phyloP scores from a whole-genome alignment of 1,284 basidiomycete genomes.

The Sparassis latifolia region DNA sequence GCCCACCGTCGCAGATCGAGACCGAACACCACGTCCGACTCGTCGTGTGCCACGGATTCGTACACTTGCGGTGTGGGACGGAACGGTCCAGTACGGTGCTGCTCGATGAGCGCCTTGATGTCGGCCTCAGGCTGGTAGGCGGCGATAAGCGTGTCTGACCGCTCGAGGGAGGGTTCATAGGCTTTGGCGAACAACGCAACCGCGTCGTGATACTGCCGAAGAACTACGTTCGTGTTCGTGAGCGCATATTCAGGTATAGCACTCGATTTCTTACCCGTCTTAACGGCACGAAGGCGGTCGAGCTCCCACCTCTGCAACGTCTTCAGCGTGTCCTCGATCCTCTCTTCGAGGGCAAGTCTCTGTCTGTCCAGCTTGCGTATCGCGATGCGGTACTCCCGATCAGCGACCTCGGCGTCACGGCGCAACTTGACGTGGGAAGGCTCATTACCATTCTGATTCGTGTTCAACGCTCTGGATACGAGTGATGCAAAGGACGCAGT shows the following conservation, averaged over 20 bases:
- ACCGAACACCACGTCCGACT: slow-evolving; percentile 82
- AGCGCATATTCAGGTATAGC: no score
- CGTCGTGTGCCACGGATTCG: slow-evolving; percentile 75
- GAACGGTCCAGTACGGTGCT: slow-evolving; percentile 87
- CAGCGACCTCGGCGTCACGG: slow-evolving; percentile 72
- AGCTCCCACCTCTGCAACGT: slow-evolving; percentile 79
- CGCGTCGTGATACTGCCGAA: slow-evolving; percentile 80
- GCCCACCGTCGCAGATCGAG: slow-evolving; percentile 86
- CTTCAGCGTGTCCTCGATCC: slow-evolving; percentile 77
- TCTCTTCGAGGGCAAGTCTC: slow-evolving; percentile 77
- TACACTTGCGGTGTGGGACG: slow-evolving; percentile 78
- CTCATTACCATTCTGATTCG: slow-evolving; percentile 40
- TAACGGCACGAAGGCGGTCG: slow-evolving; percentile 76
- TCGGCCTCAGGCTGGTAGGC: slow-evolving; percentile 85
- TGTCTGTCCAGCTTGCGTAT: slow-evolving; percentile 76
- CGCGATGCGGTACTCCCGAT: slow-evolving; percentile 67
- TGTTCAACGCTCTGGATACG: slow-evolving; percentile 65
- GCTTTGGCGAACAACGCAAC: slow-evolving; percentile 64
- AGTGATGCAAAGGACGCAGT: slow-evolving; percentile 63
- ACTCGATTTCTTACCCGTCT: slow-evolving; percentile 50
- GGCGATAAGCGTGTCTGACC: slow-evolving; percentile 68
- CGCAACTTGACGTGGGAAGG: slow-evolving; percentile 66
- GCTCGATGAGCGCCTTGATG: slow-evolving; percentile 77
- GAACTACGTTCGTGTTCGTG: slow-evolving; percentile 35
- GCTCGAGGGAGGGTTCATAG: slow-evolving; percentile 58